Base-by-base conservation (phyloP, 2,329 filamentous ascomycete genomes). In the Onygena corvina region DNA sequence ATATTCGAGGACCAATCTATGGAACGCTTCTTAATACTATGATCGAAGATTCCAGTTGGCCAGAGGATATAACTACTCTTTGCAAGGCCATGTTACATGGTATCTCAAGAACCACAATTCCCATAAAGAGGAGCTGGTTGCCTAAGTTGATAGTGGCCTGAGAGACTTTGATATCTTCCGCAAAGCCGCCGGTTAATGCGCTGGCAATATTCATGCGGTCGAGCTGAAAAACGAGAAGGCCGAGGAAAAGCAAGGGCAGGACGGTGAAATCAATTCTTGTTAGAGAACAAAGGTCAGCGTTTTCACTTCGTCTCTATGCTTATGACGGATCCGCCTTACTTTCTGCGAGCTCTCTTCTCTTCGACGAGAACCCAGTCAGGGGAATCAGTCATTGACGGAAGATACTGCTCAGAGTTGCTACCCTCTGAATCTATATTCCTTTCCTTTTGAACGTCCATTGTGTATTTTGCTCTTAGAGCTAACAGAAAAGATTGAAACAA, bases 131-230 rank as follows among this genome's bases (percentile, higher is more conserved):
- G 6, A 76, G 57, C 53, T 76, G 73, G 50, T 76, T 76, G 0
- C 74, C 73, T 0, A 76, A 57, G 47, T 76, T 77, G 51, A 76
- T 68, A 0, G 68, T 73, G 18, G 67, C 65, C 52, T 74, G 71
- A 29, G 63, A 59, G 4, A 75, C 62, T 0, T 56, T 51, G 25
- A 75, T 70, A 30, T 69, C 64, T 2, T 60, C 58, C 1, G 69
- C 68, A 40, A 76, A 72, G 0, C 70, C 70, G 3, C 66, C 71
- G 0, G 73, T 76, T 0, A 76, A 59, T 5, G 72, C 72, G 52
- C 71, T 74, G 12, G 70, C 71, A 5, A 76, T 62, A 50, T 76
- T 76, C 64, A 73, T 75, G 21, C 74, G 69, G 52, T 76, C 74
- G 0, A 76, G 59, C 56, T 76, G 73, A 52, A 76, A 74, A 35